phyloP scores from a whole-genome alignment of 805 yeast genomes.

The Saturnispora galanensis region DNA sequence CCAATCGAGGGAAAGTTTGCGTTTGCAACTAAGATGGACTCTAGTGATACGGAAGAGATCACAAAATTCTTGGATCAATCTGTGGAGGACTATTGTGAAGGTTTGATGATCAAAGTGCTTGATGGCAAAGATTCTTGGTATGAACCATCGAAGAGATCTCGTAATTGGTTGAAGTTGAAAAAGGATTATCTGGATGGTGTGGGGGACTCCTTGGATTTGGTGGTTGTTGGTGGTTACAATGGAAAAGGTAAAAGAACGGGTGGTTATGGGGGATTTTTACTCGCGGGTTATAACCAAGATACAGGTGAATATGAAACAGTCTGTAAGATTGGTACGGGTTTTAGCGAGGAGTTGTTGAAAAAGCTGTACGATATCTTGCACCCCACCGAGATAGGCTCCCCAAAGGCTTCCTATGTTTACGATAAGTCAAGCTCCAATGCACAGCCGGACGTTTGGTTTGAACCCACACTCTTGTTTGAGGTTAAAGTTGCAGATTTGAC shows the following conservation, averaged over 20 bases:
- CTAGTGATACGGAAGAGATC: constrained; percentile 63
- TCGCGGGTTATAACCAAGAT: constrained; percentile 86
- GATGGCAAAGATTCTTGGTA: constrained; percentile 74
- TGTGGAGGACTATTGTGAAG: constrained; percentile 86
- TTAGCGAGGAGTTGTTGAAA: constrained; percentile 73
- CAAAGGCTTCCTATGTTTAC: constrained; percentile 60
- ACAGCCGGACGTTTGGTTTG: constrained; percentile 91
- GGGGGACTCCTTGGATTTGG: constrained; percentile 90
- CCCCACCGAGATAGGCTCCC: constrained; percentile 45
- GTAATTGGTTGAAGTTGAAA: constrained; percentile 92
- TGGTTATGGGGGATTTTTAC: constrained; percentile 84
- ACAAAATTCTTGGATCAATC: constrained; percentile 82
- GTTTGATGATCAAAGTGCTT: constrained; percentile 87
- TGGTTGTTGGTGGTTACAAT: constrained; percentile 86
- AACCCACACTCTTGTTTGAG: constrained; percentile 77
- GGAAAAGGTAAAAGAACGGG: constrained; percentile 96
- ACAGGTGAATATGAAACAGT: constrained; percentile 90
- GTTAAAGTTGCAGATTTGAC: constrained; percentile 88
- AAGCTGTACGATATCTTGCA: constrained; percentile 49
- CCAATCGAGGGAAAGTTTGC: constrained; percentile 68
- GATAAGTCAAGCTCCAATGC: constrained; percentile 54
- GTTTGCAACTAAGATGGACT: constrained; percentile 66
- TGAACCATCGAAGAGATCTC: constrained; percentile 89
- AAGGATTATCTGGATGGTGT: constrained; percentile 93
- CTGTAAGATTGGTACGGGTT: constrained; percentile 97